Percentiles rank a stretch among this genome's conserved stretches.
phyloP scores from a whole-genome alignment of 139 green algal species.

The Coelastrella sp. region DNA sequence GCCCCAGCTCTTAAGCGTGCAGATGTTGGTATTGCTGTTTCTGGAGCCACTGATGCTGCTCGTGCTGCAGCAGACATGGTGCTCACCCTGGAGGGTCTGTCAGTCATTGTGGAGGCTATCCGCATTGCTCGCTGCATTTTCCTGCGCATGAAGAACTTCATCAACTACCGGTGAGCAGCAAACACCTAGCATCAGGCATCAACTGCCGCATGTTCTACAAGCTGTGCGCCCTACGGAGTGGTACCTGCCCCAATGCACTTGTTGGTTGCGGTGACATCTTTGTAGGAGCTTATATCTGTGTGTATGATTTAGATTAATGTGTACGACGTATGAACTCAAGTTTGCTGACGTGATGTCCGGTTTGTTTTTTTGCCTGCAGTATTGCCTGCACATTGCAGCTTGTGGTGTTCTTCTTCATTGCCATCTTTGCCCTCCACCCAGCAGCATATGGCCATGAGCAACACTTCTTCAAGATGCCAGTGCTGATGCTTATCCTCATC shows the following conservation, averaged over 20 bases:
- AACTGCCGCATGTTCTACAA: background rate
- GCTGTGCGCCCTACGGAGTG: background rate
- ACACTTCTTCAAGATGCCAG: slow-evolving; percentile 86
- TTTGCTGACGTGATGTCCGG: background rate
- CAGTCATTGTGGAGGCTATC: slow-evolving; percentile 84
- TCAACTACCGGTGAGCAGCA: slow-evolving; percentile 76
- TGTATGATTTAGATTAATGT: background rate
- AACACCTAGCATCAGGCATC: background rate
- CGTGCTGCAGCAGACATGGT: slow-evolving; percentile 92
- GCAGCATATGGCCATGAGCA: slow-evolving; percentile 55
- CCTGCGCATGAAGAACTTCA: slow-evolving; percentile 88
- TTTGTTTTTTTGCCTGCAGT: slow-evolving; percentile 33
- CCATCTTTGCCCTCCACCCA: slow-evolving; percentile 79
- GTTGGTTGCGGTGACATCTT: no score
- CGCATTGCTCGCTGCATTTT: slow-evolving; percentile 83
- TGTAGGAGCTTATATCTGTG: background rate
- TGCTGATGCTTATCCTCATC: slow-evolving; percentile 92
- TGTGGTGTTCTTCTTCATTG: slow-evolving; percentile 91
- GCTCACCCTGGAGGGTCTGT: slow-evolving; percentile 85
- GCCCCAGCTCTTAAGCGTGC: slow-evolving; percentile 85
- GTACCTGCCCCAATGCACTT: no score
- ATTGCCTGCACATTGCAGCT: slow-evolving; percentile 83
- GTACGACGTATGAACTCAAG: background rate
- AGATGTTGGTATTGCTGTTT: slow-evolving; percentile 90
- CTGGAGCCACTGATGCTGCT: slow-evolving; percentile 86